Conservation (phyloP, 495 filamentous ascomycete species). For the Penicillium chermesinum region DNA sequence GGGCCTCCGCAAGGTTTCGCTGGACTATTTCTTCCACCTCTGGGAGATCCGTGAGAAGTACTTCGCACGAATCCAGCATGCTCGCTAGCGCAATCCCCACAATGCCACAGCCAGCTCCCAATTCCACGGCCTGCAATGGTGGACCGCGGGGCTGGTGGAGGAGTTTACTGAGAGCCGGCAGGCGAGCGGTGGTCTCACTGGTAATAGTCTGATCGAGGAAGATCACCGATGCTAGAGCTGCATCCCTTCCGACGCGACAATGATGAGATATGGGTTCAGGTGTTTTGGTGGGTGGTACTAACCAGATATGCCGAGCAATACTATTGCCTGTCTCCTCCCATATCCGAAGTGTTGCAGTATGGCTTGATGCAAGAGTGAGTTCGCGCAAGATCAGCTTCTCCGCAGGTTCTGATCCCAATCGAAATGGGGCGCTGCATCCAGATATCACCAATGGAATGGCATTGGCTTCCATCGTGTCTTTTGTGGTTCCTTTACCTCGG, state of each 20-base stretch:
- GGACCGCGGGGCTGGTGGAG: conserved; percentile 21
- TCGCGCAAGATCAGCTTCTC: conserved; percentile 51
- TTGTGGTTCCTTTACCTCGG: background rate
- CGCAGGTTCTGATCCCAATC: conserved; percentile 29
- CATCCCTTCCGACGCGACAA: conserved; percentile 50
- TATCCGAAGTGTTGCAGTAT: conserved; percentile 37
- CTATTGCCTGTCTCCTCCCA: conserved; percentile 93
- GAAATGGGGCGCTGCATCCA: conserved; percentile 51
- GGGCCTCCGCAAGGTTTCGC: conserved; percentile 48
- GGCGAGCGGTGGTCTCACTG: conserved; percentile 9
- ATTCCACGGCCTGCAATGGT: conserved; percentile 59
- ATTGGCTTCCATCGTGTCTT: conserved; percentile 17
- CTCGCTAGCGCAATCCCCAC: conserved; percentile 72
- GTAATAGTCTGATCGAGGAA: conserved; percentile 30
- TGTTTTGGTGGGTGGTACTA: conserved; percentile 17
- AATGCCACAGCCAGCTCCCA: conserved; percentile 81
- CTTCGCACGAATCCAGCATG: conserved; percentile 46
- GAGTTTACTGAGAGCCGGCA: conserved; percentile 21
- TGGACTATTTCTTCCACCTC: conserved; percentile 65
- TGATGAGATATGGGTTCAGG: background rate
- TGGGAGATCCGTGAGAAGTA: conserved; percentile 77
- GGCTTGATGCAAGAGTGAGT: conserved; percentile 29
- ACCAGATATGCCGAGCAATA: conserved; percentile 94
- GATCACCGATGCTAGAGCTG: conserved; percentile 54
- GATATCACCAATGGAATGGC: conserved; percentile 46